Evolutionary conservation across 169 alveolate species (phyloP), one percentile per base, ranked within the genome.

Genomic region (Babesia ovata): DNA sequence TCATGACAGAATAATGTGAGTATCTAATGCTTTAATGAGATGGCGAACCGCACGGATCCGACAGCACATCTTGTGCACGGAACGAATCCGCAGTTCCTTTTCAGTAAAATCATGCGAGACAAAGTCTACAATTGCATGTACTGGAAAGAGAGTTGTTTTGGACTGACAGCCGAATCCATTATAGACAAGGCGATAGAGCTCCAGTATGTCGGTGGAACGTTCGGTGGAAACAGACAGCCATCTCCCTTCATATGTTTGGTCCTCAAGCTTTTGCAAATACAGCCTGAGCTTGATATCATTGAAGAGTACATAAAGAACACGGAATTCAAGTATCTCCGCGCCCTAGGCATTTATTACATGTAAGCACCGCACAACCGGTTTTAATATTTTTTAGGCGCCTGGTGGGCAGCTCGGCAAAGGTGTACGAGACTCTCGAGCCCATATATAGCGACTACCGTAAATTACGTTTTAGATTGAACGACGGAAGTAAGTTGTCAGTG

Each of bases 201-300:
- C 60, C 92, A 97, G 75, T 96, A 96, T 83, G 94, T 97, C 11
- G 99, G 99, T 17, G 99, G 99, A 17, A 95, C 99, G 26, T 96
- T 93, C 70, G 99, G 99, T 11, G 98, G 99, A 12, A 94, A 92
- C 54, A 93, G 98, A 21, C 94, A 95, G 74, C 99, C 99, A 17
- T 79, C 98, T 0, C 96, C 97, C 22, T 98, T 98, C 84, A 79
- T 97, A 22, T 97, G 99, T 73, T 86, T 97, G 45, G 87, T 97
- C 22, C 86, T 97, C 84, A 98, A 97, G 91, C 84, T 98, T 75
- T 92, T 97, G 79, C 98, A 97, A 90, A 94, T 98, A 21, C 96
- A 96, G 70, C 99, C 99, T 17, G 97, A 94, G 36, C 90, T 92
- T 84, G 99, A 95, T 48, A 93, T 96, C 42, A 90, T 98, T 8